Conservation (phyloP, 805 yeast genomes). For the Starmerella roubikii region DNA sequence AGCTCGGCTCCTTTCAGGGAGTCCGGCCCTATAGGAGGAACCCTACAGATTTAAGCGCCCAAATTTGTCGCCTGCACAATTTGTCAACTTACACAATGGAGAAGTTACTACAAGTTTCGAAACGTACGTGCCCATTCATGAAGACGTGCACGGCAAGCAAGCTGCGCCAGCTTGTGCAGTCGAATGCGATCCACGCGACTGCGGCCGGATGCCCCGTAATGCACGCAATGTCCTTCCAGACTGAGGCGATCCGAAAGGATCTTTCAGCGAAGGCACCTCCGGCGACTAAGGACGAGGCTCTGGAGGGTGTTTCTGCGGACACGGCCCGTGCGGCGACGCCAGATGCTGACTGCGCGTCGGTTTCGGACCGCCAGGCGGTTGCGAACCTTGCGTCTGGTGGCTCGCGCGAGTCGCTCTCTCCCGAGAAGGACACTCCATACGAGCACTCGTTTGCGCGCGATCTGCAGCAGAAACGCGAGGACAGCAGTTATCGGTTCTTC, state of each 20-base stretch:
- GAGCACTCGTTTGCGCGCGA: constrained; percentile 40
- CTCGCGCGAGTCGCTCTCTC: constrained; percentile 8
- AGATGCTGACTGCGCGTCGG: neutral
- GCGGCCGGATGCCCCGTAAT: constrained; percentile 83
- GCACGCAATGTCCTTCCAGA: constrained; percentile 51
- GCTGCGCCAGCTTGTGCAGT: constrained; percentile 41
- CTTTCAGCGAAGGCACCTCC: too few relatives aligned
- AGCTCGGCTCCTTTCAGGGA: too few relatives aligned
- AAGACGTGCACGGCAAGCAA: constrained; percentile 42
- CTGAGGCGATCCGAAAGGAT: constrained; percentile 25
- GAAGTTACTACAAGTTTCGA: constrained; percentile 58
- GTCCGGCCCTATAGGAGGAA: too few relatives aligned
- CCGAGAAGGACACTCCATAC: constrained; percentile 19
- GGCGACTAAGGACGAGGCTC: neutral
- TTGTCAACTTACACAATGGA: constrained; percentile 44
- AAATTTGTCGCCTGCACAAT: too few relatives aligned
- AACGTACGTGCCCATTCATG: constrained; percentile 74
- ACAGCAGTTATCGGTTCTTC: constrained; percentile 89
- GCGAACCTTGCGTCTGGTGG: neutral
- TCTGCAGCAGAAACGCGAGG: constrained; percentile 59
- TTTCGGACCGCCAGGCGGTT: neutral
- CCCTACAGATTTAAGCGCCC: too few relatives aligned
- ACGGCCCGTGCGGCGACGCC: constrained; percentile 1
- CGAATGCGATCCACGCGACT: constrained; percentile 34
- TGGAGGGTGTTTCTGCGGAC: too few relatives aligned